These are phyloP conservation scores for Plasmodium chabaudi DNA, from an alignment of 169 alveolate species.

Conservation along the genomic window DNA sequence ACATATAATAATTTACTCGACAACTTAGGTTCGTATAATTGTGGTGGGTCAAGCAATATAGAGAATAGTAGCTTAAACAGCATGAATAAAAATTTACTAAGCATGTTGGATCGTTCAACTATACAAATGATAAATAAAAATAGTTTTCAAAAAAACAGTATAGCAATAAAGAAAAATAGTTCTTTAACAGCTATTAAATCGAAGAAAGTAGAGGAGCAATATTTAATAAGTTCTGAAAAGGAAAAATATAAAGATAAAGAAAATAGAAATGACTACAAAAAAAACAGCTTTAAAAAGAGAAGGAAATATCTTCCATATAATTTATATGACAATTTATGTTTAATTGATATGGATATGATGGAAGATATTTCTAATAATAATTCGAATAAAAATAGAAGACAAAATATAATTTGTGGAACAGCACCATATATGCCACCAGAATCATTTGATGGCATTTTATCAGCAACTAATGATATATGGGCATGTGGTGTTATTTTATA, in stretches of 20 bases:
- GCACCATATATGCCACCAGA: slow-evolving; percentile 79
- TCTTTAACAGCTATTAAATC: neutral
- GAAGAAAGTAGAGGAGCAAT: neutral
- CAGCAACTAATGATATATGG: slow-evolving; percentile 81
- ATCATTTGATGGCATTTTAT: slow-evolving; percentile 67
- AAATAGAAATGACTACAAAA: slow-evolving; percentile 8
- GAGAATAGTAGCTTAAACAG: too few relatives aligned
- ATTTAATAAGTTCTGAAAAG: neutral
- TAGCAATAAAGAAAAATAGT: neutral
- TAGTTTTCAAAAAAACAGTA: too few relatives aligned
- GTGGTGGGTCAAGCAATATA: too few relatives aligned
- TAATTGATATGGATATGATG: slow-evolving; percentile 73
- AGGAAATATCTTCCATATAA: neutral
- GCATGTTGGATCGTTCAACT: too few relatives aligned
- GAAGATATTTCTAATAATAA: slow-evolving; percentile 33
- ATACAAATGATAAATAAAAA: too few relatives aligned
- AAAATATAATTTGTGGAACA: slow-evolving; percentile 44
- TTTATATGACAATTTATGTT: slow-evolving; percentile 44
- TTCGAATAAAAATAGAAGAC: neutral
- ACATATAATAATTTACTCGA: too few relatives aligned
- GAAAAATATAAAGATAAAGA: neutral
- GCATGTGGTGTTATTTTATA: slow-evolving; percentile 80
- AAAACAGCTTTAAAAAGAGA: slow-evolving; percentile 9
- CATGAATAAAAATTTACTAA: too few relatives aligned
- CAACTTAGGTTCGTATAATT: too few relatives aligned